Conservation (phyloP, 1,284 basidiomycete genomes). For the Butyriboletus regius region DNA sequence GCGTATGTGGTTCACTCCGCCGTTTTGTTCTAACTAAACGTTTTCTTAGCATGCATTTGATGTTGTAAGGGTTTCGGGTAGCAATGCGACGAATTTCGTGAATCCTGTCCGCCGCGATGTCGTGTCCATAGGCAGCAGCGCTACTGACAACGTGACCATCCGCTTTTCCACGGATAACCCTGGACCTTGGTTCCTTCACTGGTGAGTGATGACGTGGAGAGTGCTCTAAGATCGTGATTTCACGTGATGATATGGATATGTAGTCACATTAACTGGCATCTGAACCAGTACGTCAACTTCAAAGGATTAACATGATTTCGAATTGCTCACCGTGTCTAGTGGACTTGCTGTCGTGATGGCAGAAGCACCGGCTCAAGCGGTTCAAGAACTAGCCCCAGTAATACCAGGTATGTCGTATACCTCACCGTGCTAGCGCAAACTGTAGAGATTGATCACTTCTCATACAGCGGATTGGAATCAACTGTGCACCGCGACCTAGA, state of each 20-base stretch:
- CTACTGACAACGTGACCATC: constrained; percentile 37
- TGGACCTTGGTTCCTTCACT: constrained; percentile 46
- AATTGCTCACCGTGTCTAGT: constrained; percentile 13
- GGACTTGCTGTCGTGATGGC: constrained; percentile 34
- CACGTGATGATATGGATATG: background rate
- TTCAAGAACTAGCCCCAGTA: background rate
- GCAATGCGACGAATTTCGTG: constrained; percentile 16
- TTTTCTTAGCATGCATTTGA: constrained; percentile 21
- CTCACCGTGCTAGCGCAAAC: background rate
- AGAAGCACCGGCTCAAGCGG: constrained; percentile 17
- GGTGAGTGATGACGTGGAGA: constrained; percentile 24
- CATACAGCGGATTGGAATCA: too few species aligned
- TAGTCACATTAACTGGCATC: constrained; percentile 38
- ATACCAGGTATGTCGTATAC: constrained; percentile 18
- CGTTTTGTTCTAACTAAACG: background rate
- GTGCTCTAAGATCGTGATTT: background rate
- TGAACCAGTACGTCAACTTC: constrained; percentile 27
- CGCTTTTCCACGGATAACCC: constrained; percentile 43
- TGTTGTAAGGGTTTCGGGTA: constrained; percentile 23
- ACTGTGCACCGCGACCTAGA: too few species aligned
- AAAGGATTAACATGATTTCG: background rate
- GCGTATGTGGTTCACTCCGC: constrained; percentile 19
- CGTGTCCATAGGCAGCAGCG: constrained; percentile 13
- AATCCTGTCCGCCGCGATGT: constrained; percentile 29
- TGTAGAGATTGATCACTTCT: background rate